Percentiles rank a stretch among this genome's conserved stretches.
These are phyloP conservation scores for Candida glaebosa DNA, from an alignment of 805 yeast species.

Conservation along the genomic window DNA sequence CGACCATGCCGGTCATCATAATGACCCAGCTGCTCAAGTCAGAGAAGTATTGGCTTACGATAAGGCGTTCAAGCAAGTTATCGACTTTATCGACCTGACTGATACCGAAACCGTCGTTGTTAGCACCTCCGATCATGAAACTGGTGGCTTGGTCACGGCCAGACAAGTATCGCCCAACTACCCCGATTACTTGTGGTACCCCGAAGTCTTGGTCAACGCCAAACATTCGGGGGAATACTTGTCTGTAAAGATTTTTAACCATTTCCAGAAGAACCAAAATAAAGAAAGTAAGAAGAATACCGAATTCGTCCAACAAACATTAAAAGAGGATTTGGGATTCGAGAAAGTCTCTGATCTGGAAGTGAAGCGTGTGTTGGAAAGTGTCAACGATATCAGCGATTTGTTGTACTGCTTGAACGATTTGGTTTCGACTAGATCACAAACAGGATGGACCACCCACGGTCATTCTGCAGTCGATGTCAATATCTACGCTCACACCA, in stretches of 20 bases:
- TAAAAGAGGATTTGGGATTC: slow-evolving; percentile 68
- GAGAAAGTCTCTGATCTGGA: slow-evolving; percentile 55
- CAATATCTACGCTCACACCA: slow-evolving; percentile 79
- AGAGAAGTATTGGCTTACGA: slow-evolving; percentile 87
- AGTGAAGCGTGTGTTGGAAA: slow-evolving; percentile 17
- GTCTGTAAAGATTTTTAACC: slow-evolving; percentile 41
- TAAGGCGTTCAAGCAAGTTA: slow-evolving; percentile 71
- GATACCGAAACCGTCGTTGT: slow-evolving; percentile 76
- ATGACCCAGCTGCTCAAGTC: slow-evolving; percentile 93
- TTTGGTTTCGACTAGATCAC: slow-evolving; percentile 76
- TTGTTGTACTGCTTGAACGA: slow-evolving; percentile 57
- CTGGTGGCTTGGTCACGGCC: slow-evolving; percentile 90
- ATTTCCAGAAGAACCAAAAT: slow-evolving; percentile 19
- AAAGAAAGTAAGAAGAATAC: slow-evolving; percentile 21
- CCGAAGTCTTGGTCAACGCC: slow-evolving; percentile 67
- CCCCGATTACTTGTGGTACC: slow-evolving; percentile 89
- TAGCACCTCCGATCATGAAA: slow-evolving; percentile 91
- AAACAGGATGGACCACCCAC: slow-evolving; percentile 94
- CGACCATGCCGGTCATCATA: slow-evolving; percentile 93
- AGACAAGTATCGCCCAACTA: slow-evolving; percentile 65
- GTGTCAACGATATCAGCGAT: slow-evolving; percentile 24
- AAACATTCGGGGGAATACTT: slow-evolving; percentile 76
- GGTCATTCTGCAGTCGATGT: slow-evolving; percentile 97
- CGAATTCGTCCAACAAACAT: slow-evolving; percentile 47
- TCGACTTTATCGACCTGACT: slow-evolving; percentile 61